Evolutionary conservation across 257 asterid genomes (phyloP).

Genomic region (Rhazya stricta): DNA sequence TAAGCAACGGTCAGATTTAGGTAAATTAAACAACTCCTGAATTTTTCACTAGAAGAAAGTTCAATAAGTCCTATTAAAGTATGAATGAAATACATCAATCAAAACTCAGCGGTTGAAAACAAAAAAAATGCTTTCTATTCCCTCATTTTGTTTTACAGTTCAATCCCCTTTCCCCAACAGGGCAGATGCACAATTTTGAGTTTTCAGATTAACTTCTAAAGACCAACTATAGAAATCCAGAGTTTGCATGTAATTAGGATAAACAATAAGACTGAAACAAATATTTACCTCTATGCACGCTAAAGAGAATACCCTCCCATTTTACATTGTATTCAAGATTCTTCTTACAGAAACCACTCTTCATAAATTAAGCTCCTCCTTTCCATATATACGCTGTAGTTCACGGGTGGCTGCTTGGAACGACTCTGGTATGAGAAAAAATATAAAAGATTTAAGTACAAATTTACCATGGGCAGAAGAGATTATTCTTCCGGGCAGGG

Average conservation of each 20-base stretch:
- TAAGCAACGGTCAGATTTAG: not conserved
- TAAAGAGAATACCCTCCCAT: constrained; percentile 15
- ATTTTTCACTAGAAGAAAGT: not conserved
- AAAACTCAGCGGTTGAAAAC: not conserved
- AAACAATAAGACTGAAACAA: not conserved
- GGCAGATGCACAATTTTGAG: not conserved
- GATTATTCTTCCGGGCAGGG: not conserved
- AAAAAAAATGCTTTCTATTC: not conserved
- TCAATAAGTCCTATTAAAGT: not conserved
- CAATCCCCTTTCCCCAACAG: not conserved
- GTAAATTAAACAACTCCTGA: not conserved
- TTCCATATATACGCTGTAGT: constrained; percentile 86
- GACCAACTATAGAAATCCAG: not conserved
- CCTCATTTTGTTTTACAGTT: not conserved
- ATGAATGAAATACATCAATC: not conserved
- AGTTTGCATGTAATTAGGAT: not conserved
- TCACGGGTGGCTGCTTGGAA: constrained; percentile 95
- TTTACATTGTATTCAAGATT: constrained; percentile 16
- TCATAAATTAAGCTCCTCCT: constrained; percentile 72
- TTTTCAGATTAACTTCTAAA: not conserved
- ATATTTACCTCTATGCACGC: constrained; percentile 26
- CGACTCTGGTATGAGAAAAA: constrained; percentile 54
- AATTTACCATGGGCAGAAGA: not conserved
- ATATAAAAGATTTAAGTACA: constrained; percentile 10
- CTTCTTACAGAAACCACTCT: not conserved